These are phyloP conservation scores for Rhizopus microsporus DNA, from an alignment of 371 early-diverging fungal genomes.

Conservation along the genomic window DNA sequence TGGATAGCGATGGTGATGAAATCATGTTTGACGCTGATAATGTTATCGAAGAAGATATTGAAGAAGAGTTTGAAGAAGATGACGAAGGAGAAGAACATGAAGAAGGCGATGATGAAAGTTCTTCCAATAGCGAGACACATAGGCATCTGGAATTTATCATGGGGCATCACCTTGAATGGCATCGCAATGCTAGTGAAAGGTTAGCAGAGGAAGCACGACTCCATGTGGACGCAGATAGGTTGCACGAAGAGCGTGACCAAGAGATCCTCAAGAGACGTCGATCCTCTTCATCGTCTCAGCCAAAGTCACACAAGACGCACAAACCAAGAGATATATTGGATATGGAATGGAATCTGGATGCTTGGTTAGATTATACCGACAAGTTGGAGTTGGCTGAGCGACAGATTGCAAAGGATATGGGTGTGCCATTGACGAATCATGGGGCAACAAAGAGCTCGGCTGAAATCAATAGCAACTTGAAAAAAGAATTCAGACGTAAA, in stretches of 20 bases:
- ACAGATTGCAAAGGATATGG: conserved; percentile 25
- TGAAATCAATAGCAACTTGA: conserved; percentile 20
- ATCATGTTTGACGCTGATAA: conserved; percentile 14
- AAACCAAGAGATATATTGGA: conserved; percentile 37
- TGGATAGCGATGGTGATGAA: conserved; percentile 20
- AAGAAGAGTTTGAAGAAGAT: conserved; percentile 23
- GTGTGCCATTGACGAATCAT: conserved; percentile 16
- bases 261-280: conserved; percentile 17
- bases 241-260: background rate
- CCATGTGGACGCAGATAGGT: too few relatives aligned
- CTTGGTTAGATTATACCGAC: conserved; percentile 35
- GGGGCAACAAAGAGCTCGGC: background rate
- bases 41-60: conserved; percentile 17
- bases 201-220: too few relatives aligned
- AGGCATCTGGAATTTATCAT: too few relatives aligned
- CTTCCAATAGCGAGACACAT: background rate
- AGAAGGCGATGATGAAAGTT: conserved; percentile 14
- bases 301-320: background rate
- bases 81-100: conserved; percentile 12
- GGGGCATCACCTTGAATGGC: too few relatives aligned
- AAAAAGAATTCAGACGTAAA: conserved; percentile 48
- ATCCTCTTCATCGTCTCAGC: conserved; percentile 8
- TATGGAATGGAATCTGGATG: conserved; percentile 35
- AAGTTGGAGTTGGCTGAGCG: conserved; percentile 33
- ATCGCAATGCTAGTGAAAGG: too few relatives aligned